A percentile compares a stretch with the other conserved stretches of the same genome.
These are phyloP conservation scores for Neurospora sp. DNA, from an alignment of 495 filamentous ascomycete species.

Conservation along the genomic window DNA sequence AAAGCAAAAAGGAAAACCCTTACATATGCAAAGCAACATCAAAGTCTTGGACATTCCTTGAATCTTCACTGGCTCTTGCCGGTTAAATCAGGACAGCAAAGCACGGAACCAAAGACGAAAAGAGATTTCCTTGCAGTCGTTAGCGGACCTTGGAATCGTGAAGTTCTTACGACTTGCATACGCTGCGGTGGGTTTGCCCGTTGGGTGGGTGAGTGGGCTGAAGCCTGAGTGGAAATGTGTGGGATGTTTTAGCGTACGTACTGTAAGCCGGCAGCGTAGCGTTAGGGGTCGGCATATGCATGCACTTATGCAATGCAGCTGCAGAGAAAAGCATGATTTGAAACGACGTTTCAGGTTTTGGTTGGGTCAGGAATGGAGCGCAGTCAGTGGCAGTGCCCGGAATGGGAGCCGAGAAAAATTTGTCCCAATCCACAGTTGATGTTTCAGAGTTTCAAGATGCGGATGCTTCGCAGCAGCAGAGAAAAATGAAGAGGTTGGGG, in stretches of 20 bases:
- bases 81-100: neutral
- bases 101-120: neutral
- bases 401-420: neutral
- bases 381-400: neutral
- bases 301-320: neutral
- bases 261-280: neutral
- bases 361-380: neutral
- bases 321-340: neutral
- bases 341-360: neutral
- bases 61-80: neutral
- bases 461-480: neutral
- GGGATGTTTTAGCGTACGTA: neutral
- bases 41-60: neutral
- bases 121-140: neutral
- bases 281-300: neutral
- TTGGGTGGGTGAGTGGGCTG: neutral
- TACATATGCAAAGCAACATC: neutral
- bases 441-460: neutral
- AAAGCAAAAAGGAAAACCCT: neutral
- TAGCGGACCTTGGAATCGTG: neutral
- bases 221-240: neutral
- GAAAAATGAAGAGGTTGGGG: neutral
- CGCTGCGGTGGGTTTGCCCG: neutral
- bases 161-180: neutral
- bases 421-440: neutral